Conservation (phyloP, 495 filamentous ascomycete species). For the Annulohypoxylon nitens region DNA sequence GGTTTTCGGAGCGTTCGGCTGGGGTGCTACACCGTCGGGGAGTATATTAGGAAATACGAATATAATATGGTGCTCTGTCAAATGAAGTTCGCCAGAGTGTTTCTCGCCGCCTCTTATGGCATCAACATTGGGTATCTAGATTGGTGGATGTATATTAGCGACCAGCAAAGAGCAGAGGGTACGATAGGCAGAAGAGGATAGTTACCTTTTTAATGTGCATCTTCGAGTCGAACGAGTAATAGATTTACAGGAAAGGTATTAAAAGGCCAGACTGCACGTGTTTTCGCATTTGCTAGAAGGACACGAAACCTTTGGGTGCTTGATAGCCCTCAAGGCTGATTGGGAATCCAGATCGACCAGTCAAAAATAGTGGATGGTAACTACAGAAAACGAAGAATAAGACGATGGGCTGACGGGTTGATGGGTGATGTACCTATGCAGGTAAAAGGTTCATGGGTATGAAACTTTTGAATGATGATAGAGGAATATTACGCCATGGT, state of each 20-base stretch:
- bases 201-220: constrained; percentile 47
- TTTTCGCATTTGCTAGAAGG: constrained; percentile 39
- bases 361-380: background rate
- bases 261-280: constrained; percentile 16
- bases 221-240: constrained; percentile 11
- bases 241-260: constrained; percentile 23
- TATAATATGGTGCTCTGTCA: constrained; percentile 51
- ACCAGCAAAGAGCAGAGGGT: background rate
- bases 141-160: constrained; percentile 21
- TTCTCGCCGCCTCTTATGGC: constrained; percentile 50
- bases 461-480: constrained; percentile 25
- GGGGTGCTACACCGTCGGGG: constrained; percentile 30
- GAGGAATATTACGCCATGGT: constrained; percentile 22
- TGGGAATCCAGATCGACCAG: background rate
- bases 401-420: background rate
- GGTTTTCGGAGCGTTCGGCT: constrained; percentile 59
- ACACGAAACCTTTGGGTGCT: constrained; percentile 26
- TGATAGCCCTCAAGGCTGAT: constrained; percentile 32
- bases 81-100: constrained; percentile 51
- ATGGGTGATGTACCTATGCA: background rate
- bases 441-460: constrained; percentile 3
- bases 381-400: background rate
- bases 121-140: constrained; percentile 50
- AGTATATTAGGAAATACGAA: constrained; percentile 42
- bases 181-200: background rate